These are phyloP conservation scores for Backusella sp. DNA, from an alignment of 192 early-diverging fungal species.

Conservation along the genomic window DNA sequence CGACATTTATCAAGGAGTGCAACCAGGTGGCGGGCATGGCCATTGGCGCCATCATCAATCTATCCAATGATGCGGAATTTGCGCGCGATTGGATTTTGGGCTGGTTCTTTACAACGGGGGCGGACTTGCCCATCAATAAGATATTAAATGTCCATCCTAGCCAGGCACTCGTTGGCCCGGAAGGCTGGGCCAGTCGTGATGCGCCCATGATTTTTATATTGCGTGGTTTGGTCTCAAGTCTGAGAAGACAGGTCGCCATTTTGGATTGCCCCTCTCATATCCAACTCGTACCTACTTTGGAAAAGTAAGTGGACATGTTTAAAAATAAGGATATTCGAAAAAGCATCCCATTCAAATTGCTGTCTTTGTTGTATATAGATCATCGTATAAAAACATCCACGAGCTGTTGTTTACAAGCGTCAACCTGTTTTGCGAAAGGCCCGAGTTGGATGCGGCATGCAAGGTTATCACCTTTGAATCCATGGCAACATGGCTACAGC, in stretches of 20 bases:
- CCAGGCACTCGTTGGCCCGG: neutral
- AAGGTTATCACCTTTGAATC: conserved; percentile 75
- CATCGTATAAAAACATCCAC: conserved; percentile 36
- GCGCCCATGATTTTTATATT: conserved; percentile 42
- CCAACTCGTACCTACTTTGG: neutral
- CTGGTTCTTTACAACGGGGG: conserved; percentile 27
- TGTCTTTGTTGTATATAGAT: neutral
- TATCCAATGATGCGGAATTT: conserved; percentile 9
- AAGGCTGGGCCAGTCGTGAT: conserved; percentile 32
- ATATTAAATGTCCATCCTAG: conserved; percentile 3
- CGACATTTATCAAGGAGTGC: conserved; percentile 36
- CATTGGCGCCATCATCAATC: conserved; percentile 32
- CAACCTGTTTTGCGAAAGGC: conserved; percentile 58
- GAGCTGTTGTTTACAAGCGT: conserved; percentile 64
- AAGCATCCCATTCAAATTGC: neutral
- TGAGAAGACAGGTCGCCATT: conserved; percentile 39
- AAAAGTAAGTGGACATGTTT: conserved; percentile 10
- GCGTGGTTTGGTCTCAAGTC: conserved; percentile 46
- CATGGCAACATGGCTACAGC: conserved; percentile 69
- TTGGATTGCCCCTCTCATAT: conserved; percentile 17
- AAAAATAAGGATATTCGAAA: too few relatives aligned
- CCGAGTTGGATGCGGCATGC: conserved; percentile 60
- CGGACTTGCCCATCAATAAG: neutral
- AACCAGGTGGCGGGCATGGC: conserved; percentile 42
- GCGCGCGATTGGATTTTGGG: conserved; percentile 18